Percentiles rank a stretch among this genome's conserved stretches.
Evolutionary conservation across 2,329 filamentous ascomycete genomes (phyloP).

Genomic region (Aspergillus ibericus): DNA sequence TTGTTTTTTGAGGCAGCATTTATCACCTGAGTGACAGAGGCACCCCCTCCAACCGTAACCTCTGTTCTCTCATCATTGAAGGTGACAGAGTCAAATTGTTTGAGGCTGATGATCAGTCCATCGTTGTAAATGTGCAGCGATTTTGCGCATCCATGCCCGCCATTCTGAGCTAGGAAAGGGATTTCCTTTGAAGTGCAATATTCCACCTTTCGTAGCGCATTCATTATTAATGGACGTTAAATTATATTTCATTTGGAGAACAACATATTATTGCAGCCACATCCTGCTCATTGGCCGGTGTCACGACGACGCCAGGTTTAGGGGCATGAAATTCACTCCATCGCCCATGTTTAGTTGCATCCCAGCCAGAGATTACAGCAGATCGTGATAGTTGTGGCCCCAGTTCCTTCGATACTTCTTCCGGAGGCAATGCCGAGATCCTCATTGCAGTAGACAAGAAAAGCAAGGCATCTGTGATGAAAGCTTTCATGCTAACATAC

Average conservation of each 20-base stretch:
- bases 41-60: constrained; percentile 2
- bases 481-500: background rate
- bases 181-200: constrained; percentile 5
- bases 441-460: background rate
- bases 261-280: background rate
- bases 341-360: background rate
- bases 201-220: background rate
- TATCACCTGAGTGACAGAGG: background rate
- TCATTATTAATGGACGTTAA: background rate
- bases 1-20: background rate
- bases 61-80: background rate
- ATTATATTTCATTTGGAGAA: background rate
- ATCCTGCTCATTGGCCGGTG: constrained; percentile 3
- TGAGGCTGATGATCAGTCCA: constrained; percentile 1
- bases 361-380: background rate
- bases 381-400: background rate
- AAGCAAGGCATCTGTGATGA: background rate
- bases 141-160: constrained; percentile 1
- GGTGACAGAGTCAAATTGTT: background rate
- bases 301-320: background rate
- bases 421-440: background rate
- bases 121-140: background rate
- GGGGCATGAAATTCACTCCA: background rate
- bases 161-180: constrained; percentile 7
- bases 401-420: background rate